phyloP scores from a whole-genome alignment of 768 basidiomycete species.

The Pulveroboletus ravenelii region DNA sequence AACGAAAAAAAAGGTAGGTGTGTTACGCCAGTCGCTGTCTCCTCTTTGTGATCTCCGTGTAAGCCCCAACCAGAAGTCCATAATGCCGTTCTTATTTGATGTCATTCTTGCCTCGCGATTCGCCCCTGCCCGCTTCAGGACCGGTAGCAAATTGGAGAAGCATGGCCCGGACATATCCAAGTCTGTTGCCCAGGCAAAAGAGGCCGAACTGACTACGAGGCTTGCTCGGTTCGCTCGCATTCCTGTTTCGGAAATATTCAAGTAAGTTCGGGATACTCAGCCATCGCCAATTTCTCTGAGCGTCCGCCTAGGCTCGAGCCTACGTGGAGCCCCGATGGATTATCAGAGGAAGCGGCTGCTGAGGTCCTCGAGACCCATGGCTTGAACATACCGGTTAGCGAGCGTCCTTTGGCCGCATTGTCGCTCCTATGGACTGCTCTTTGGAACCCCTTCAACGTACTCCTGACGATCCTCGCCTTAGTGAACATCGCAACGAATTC shows the following conservation, averaged over 20 bases:
- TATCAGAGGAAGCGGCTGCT: slow-evolving; percentile 18
- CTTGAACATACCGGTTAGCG: slow-evolving; percentile 26
- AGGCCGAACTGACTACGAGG: slow-evolving; percentile 19
- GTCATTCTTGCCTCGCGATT: slow-evolving; percentile 19
- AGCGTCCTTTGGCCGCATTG: slow-evolving; percentile 29
- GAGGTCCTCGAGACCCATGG: slow-evolving; percentile 22
- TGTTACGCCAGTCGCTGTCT: background rate
- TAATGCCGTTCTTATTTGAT: slow-evolving; percentile 21
- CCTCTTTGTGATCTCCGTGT: slow-evolving; percentile 3
- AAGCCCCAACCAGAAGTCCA: slow-evolving; percentile 12
- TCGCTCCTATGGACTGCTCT: slow-evolving; percentile 30
- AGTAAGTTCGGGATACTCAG: slow-evolving; percentile 10
- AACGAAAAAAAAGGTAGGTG: slow-evolving; percentile 13
- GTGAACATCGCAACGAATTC: slow-evolving; percentile 33
- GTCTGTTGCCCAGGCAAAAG: slow-evolving; percentile 10
- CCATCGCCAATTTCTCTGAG: background rate
- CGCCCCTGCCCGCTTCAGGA: slow-evolving; percentile 21
- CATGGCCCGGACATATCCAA: slow-evolving; percentile 24
- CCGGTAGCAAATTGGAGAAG: slow-evolving; percentile 9
- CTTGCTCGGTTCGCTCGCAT: slow-evolving; percentile 27
- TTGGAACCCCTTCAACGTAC: slow-evolving; percentile 33
- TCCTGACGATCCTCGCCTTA: slow-evolving; percentile 28
- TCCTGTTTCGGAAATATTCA: slow-evolving; percentile 21
- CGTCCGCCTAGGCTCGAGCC: slow-evolving; percentile 21
- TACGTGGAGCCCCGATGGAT: slow-evolving; percentile 22